Conservation (phyloP, 768 basidiomycete genomes). For the Grammothele lineata region DNA sequence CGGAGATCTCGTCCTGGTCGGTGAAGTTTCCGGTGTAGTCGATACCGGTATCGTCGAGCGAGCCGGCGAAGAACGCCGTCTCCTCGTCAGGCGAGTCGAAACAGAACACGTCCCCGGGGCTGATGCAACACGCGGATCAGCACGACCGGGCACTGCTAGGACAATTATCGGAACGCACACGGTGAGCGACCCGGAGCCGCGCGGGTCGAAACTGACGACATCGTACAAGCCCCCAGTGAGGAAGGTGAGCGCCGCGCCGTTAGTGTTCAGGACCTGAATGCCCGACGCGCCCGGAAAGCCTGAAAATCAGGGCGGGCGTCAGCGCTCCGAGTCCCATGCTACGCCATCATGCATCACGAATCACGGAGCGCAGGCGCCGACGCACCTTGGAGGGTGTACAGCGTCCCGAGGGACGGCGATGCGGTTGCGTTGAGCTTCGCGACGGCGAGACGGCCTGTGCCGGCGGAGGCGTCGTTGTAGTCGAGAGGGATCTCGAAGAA, state of each 20-base stretch:
- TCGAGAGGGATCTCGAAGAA: slow-evolving; percentile 1
- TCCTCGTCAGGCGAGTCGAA: slow-evolving; percentile 4
- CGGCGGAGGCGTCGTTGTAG: neutral
- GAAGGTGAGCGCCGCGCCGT: neutral
- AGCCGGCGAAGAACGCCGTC: slow-evolving; percentile 7
- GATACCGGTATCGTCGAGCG: slow-evolving; percentile 7
- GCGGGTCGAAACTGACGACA: slow-evolving; percentile 11
- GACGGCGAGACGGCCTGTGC: neutral
- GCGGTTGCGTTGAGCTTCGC: slow-evolving; percentile 1
- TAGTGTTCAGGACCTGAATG: neutral
- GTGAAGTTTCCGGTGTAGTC: slow-evolving; percentile 8
- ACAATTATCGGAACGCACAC: neutral
- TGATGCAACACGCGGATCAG: neutral
- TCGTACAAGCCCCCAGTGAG: slow-evolving; percentile 8
- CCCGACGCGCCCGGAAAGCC: slow-evolving; percentile 3
- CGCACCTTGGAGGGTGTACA: neutral
- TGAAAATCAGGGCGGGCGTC: too few species aligned
- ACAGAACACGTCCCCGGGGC: slow-evolving; percentile 9
- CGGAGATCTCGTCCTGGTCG: slow-evolving; percentile 3
- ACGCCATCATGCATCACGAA: too few species aligned
- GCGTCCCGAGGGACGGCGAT: neutral
- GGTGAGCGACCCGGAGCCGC: slow-evolving; percentile 8
- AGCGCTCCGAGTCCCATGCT: too few species aligned
- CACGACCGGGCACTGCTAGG: too few species aligned
- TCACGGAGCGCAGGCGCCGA: neutral